Evolutionary conservation across 192 early-diverging fungal genomes (phyloP), one percentile per base, ranked within the genome.

Genomic region (Backusella circina): DNA sequence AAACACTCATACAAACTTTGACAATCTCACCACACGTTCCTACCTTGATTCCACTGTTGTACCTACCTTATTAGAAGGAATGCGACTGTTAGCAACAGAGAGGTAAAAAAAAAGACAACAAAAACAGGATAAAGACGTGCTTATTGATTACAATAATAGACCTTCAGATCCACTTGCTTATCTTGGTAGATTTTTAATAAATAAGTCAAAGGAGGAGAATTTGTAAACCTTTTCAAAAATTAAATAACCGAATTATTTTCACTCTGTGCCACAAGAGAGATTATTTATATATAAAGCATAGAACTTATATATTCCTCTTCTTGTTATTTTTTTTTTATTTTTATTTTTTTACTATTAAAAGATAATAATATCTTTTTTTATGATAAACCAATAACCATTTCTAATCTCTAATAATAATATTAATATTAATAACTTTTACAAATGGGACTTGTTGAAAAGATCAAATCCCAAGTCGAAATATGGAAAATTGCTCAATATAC

Each of bases 31-130:
- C 12, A 72, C 84, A 5, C 75, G 87, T 21, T 70, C 81, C 3
- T 88, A 88, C 51, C 76, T 88, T n/a, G 87, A 88, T 57, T 78
- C 85, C 10, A 82, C 86, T 15, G 87, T 88, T 13, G 75, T 88
- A 1, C 87, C 87, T 39, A 81, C 82, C 5, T 54, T 88, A 16
- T 70, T 88, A 31, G 84, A 88, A 37, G 87, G 87, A 2, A 83
- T 88, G 82, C 85, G 85, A 71, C 72, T 84, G 70, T 66, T 88
- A 10, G 79, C 80, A 39, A 83, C 79, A 66, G 86, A 88, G 47
- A 74, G 86, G 87, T 88, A 84, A 65, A 5, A 5, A 68, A 26
- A 10, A 5, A 13, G 15, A 28, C 5, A 33, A 23, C 2, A 51
- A n/a, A 51, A 13, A 32, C 12, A 12, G 15, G 7, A 5, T 21